Evolutionary conservation across 495 filamentous ascomycete species (phyloP), one percentile per base, ranked within the genome.

Genomic region (Annulohypoxylon stygium): DNA sequence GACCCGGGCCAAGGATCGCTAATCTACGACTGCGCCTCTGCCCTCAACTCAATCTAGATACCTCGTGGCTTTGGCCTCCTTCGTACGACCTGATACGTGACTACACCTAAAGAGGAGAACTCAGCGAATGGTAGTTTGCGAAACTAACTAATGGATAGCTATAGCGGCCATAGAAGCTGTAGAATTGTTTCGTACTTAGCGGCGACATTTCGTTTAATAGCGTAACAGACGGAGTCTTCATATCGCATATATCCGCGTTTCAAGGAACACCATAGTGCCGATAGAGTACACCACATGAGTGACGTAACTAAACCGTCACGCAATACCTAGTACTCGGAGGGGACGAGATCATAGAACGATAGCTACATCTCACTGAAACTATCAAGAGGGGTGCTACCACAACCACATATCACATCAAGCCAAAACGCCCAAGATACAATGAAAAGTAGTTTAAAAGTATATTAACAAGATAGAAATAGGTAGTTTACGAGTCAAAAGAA

Each of bases 391-490:
- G n/a, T 3, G 5, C 26, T 16, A 16, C 11, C 3, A 55, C 26
- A 16, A 1, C 30, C 3, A 55, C 26, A 16, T 30, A 3, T 30
- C 14, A 55, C 11, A 33, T 0, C 10, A 34, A 16, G 16, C 8
- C 11, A 20, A 9, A 25, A 61, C 11, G 6, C 39, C 6, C 12
- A 58, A 48, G n/a, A 12, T 69, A 50, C 16, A 57, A 58, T 48
- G 7, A 59, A 48, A 47, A 30, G 2, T 33, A 25, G 33, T 34
- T 57, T 62, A 34, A 55, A 55, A 62, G 57, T 69, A 4, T 64
- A 64, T 64, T 70, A 70, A 70, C 60, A 70, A 59, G 53, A 60
- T 50, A 34, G 36, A 59, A 60, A 23, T 30, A 33, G 26, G 37
- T 30, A 33, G 25, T 67, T 37, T 61, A 55, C 26, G 57, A 69